Base-by-base conservation (phyloP, 2,329 filamentous ascomycete species). In the Rhynchosporium graminicola region DNA sequence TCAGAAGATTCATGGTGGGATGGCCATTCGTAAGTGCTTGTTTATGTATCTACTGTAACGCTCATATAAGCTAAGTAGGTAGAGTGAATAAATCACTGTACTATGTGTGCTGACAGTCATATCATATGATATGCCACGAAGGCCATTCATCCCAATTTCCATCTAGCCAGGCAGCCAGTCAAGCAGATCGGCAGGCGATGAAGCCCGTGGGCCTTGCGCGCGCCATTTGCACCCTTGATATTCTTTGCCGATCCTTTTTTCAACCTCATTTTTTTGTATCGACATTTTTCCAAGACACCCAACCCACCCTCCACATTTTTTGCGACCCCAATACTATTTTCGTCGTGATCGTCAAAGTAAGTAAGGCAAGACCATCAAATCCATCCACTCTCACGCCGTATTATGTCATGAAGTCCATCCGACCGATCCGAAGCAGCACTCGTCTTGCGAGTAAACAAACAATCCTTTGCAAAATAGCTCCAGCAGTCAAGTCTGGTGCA, bases 101-200 rank as follows among this genome's bases (percentile, higher is more conserved):
- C 40, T 45, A 29, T n/a, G 40, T 46, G 38, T 33, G 33, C 26
- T 29, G 31, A 15, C 7, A 26, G 31, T n/a, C n/a, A 29, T 29
- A 26, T 15, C 43, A 13, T n/a, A 28, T 48, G 15, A 12, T 10
- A 7, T 46, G 43, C 43, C 45, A 42, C 54, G 31, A 38, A 28
- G 33, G 56, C 56, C 43, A 48, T 58, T 58, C 56, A 58, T 58
- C 56, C 56, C 56, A 42, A 40, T 47, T n/a, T 45, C 8, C 45
- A 28, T 40, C 29, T 31, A 29, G 15, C 31, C 28, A 46, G 28
- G 7, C 15, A 51, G 26, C 12, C 29, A 38, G 50, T 33, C 15
- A 52, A n/a, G 9, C 50, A 52, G 38, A 12, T 9, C 36, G n/a
- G 29, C 29, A 58, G 56, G 56, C n/a, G 43, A 48, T 48, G 43